A percentile compares a stretch with the other conserved stretches of the same genome.
These are phyloP conservation scores for Ascobolus immersus DNA, from an alignment of 495 filamentous ascomycete species.

Conservation along the genomic window DNA sequence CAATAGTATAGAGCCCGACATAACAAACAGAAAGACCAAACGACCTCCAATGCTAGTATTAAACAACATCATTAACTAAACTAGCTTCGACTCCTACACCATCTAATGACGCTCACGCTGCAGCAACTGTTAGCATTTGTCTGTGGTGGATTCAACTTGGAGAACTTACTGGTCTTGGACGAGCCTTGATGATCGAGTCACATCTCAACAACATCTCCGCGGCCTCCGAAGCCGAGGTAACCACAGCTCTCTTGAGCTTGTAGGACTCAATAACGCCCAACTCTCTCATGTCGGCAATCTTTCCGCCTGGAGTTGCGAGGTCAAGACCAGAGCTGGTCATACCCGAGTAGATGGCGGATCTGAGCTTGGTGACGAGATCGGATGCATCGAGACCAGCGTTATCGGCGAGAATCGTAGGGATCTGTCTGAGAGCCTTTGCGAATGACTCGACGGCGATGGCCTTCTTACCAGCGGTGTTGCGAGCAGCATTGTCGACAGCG, in stretches of 20 bases:
- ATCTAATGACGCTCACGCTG: conserved; percentile 12
- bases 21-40: too few relatives aligned
- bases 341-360: conserved; percentile 81
- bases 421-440: conserved; percentile 62
- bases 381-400: conserved; percentile 90
- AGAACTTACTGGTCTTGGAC: conserved; percentile 13
- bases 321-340: conserved; percentile 80
- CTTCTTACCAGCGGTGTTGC: conserved; percentile 89
- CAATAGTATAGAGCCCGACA: too few relatives aligned
- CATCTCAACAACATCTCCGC: conserved; percentile 43
- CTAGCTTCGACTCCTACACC: too few relatives aligned
- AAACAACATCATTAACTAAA: too few relatives aligned
- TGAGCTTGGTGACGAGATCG: conserved; percentile 71
- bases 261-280: conserved; percentile 95
- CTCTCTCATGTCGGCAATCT: conserved; percentile 88
- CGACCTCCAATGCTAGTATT: too few relatives aligned
- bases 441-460: conserved; percentile 80
- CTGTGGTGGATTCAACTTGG: background rate
- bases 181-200: conserved; percentile 15
- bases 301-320: conserved; percentile 66
- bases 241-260: conserved; percentile 92
- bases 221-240: conserved; percentile 80
- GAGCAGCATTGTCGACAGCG: conserved; percentile 80
- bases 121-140: conserved; percentile 3
- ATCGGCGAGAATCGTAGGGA: conserved; percentile 90